phyloP scores from a whole-genome alignment of 2,329 filamentous ascomycete genomes.

The Fusarium keratoplasticum region DNA sequence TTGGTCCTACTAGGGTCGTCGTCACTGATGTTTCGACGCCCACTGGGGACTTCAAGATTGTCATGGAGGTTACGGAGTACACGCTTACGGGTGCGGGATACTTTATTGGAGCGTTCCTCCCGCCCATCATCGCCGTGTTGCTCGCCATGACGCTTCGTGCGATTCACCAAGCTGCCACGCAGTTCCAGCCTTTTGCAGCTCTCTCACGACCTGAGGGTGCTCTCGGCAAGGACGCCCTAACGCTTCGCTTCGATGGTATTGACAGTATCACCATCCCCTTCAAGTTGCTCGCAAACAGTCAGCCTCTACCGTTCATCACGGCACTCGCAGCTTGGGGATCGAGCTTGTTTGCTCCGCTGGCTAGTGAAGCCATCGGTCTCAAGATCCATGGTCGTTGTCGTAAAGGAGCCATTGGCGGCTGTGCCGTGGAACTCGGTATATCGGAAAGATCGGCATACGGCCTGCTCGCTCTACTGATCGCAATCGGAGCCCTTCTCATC shows the following conservation, averaged over 20 bases:
- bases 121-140: slow-evolving; percentile 53
- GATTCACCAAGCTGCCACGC: slow-evolving; percentile 54
- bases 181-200: slow-evolving; percentile 58
- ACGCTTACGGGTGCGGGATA: slow-evolving; percentile 42
- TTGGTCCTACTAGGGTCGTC: slow-evolving; percentile 26
- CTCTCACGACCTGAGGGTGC: slow-evolving; percentile 53
- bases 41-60: slow-evolving; percentile 16
- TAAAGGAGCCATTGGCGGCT: slow-evolving; percentile 32
- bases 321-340: slow-evolving; percentile 21
- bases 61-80: slow-evolving; percentile 29
- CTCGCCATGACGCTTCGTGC: slow-evolving; percentile 55
- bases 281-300: slow-evolving; percentile 48
- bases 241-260: slow-evolving; percentile 54
- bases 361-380: slow-evolving; percentile 37
- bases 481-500: slow-evolving; percentile 8
- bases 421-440: slow-evolving; percentile 36
- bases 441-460: slow-evolving; percentile 29
- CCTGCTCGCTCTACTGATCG: slow-evolving; percentile 16
- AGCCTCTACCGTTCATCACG: slow-evolving; percentile 46
- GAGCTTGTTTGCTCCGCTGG: slow-evolving; percentile 25
- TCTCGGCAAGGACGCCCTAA: slow-evolving; percentile 54
- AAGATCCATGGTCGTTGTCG: slow-evolving; percentile 36
- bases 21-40: slow-evolving; percentile 25
- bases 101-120: slow-evolving; percentile 57
- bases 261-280: slow-evolving; percentile 51